phyloP scores from a whole-genome alignment of 1,139 yeast species.

The Magnusiomyces suaveolens region DNA sequence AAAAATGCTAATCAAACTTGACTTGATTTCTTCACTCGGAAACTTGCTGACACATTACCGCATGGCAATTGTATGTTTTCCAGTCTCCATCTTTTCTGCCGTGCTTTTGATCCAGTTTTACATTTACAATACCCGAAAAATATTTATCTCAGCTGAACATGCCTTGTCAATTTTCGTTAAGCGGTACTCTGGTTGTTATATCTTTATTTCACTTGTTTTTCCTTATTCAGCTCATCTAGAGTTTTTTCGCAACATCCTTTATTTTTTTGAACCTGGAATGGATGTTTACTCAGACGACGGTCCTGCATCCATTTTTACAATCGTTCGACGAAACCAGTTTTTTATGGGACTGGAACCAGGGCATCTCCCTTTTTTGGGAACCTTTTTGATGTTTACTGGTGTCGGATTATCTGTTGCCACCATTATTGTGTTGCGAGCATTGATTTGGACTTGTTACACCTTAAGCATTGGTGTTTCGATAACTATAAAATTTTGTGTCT shows the following conservation, averaged over 20 bases:
- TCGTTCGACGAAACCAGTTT: constrained; percentile 34
- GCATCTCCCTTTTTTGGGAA: constrained; percentile 49
- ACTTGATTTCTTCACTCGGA: constrained; percentile 32
- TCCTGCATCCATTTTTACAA: constrained; percentile 19
- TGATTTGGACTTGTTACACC: background rate
- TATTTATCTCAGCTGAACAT: constrained; percentile 44
- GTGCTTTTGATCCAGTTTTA: constrained; percentile 24
- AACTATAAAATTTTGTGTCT: too few relatives aligned
- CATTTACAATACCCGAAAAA: constrained; percentile 25
- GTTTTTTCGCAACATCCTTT: constrained; percentile 19
- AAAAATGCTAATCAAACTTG: constrained; percentile 28
- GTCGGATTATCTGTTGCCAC: constrained; percentile 32
- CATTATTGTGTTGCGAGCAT: background rate
- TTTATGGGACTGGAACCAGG: constrained; percentile 60
- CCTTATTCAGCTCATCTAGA: constrained; percentile 30
- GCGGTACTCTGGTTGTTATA: constrained; percentile 22
- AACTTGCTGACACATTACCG: constrained; percentile 31
- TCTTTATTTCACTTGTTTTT: constrained; percentile 32
- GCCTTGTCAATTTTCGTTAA: constrained; percentile 36
- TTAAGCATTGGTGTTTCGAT: background rate
- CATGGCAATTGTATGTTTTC: constrained; percentile 27
- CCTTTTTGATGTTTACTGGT: constrained; percentile 46
- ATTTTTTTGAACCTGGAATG: constrained; percentile 32
- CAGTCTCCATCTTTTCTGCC: constrained; percentile 25
- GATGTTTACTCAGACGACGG: constrained; percentile 21